Evolutionary conservation across 2,329 filamentous ascomycete genomes (phyloP).

Genomic region (Penicillium sp.): DNA sequence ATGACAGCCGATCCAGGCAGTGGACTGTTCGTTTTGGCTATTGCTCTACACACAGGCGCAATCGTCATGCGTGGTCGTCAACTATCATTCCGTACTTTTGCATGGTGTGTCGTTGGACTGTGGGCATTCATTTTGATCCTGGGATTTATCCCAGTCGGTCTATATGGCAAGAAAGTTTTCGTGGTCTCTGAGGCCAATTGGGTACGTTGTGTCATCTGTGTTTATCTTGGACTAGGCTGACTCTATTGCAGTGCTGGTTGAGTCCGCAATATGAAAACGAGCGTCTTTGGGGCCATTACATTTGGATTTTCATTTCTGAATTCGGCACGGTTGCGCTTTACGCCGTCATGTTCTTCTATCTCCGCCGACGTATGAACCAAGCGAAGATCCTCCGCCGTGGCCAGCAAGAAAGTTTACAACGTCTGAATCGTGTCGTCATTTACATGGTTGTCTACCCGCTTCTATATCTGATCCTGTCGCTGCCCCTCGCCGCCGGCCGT

Average conservation of each 20-base stretch:
- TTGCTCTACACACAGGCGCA: conserved; percentile 55
- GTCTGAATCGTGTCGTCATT: conserved; percentile 42
- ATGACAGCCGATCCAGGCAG: conserved; percentile 54
- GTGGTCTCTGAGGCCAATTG: conserved; percentile 52
- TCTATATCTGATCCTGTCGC: conserved; percentile 61
- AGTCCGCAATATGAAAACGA: conserved; percentile 45
- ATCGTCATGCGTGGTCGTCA: conserved; percentile 51
- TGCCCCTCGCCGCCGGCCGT: conserved; percentile 58
- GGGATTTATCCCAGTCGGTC: conserved; percentile 48
- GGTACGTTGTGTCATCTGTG: conserved; percentile 31
- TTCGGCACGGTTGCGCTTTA: conserved; percentile 55
- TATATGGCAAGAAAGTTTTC: conserved; percentile 45
- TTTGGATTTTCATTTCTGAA: conserved; percentile 57
- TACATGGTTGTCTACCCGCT: conserved; percentile 51
- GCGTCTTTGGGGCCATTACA: conserved; percentile 54
- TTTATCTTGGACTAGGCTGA: not conserved
- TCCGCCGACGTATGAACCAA: conserved; percentile 46
- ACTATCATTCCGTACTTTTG: conserved; percentile 46
- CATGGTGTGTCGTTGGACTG: conserved; percentile 43
- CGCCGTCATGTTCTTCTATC: conserved; percentile 49
- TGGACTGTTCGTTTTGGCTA: conserved; percentile 54
- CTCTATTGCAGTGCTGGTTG: conserved; percentile 51
- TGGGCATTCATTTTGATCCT: conserved; percentile 51
- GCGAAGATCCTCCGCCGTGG: conserved; percentile 32
- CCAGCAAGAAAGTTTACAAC: conserved; percentile 36